These are phyloP conservation scores for Arthrobotrys megalospora DNA, from an alignment of 2,329 filamentous ascomycete genomes.

Conservation along the genomic window DNA sequence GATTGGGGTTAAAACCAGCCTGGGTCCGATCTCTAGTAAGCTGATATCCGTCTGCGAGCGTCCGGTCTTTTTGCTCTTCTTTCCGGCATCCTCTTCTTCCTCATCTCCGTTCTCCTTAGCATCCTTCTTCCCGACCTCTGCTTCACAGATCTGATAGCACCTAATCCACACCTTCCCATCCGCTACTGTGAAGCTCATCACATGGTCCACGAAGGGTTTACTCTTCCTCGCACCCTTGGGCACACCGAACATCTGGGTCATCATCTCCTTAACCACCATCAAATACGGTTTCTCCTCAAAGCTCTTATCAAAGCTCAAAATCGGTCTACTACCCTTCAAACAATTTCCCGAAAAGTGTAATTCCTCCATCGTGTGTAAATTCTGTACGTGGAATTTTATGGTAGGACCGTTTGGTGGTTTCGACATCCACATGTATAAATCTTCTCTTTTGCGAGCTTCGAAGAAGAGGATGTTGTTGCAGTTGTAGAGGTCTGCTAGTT, in stretches of 20 bases:
- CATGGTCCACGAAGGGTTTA: slow-evolving; percentile 96
- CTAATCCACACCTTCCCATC: slow-evolving; percentile 97
- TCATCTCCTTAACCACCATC: slow-evolving; percentile 87
- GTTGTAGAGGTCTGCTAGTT: slow-evolving; percentile 83
- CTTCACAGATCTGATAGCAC: slow-evolving; percentile 92
- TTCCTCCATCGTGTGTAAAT: slow-evolving; percentile 95
- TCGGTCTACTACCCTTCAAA: slow-evolving; percentile 89
- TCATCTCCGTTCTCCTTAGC: slow-evolving; percentile 71
- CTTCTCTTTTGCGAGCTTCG: slow-evolving; percentile 92
- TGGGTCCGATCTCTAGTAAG: slow-evolving; percentile 92
- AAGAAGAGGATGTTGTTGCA: slow-evolving; percentile 97
- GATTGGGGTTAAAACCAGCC: slow-evolving; percentile 93
- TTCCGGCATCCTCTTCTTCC: slow-evolving; percentile 67
- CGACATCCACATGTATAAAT: slow-evolving; percentile 93
- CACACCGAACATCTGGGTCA: slow-evolving; percentile 91
- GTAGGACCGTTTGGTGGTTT: slow-evolving; percentile 89
- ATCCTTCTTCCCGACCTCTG: slow-evolving; percentile 70
- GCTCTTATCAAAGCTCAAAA: slow-evolving; percentile 89
- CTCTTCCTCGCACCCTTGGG: slow-evolving; percentile 88
- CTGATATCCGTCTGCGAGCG: slow-evolving; percentile 79
- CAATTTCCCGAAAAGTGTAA: slow-evolving; percentile 97
- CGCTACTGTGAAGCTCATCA: slow-evolving; percentile 90
- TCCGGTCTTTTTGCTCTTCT: slow-evolving; percentile 34
- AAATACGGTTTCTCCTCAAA: slow-evolving; percentile 88
- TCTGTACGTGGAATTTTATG: slow-evolving; percentile 83